Evolutionary conservation across 1,139 yeast species (phyloP).

Genomic region (Hanseniaspora gamundiae): DNA sequence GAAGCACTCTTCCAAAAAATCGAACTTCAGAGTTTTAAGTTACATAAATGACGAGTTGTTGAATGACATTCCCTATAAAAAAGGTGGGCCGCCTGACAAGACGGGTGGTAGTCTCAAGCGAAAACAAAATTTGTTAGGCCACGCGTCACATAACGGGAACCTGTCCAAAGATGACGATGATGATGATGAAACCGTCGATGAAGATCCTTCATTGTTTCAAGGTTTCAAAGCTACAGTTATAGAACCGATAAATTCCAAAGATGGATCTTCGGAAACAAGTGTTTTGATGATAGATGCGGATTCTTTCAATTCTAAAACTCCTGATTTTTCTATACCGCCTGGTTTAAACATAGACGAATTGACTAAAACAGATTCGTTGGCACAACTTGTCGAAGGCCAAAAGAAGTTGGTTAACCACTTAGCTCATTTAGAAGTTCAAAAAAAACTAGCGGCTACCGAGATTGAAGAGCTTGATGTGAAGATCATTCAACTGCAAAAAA

Average conservation of each 20-base stretch:
- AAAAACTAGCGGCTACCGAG: slow-evolving; percentile 51
- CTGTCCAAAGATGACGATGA: slow-evolving; percentile 9
- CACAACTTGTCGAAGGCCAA: slow-evolving; percentile 28
- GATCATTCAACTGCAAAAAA: slow-evolving; percentile 36
- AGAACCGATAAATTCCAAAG: slow-evolving; percentile 7
- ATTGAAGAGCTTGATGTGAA: slow-evolving; percentile 48
- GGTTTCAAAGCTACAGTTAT: slow-evolving; percentile 45
- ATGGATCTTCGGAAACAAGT: slow-evolving; percentile 1
- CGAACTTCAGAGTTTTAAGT: slow-evolving; percentile 35
- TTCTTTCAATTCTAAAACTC: slow-evolving; percentile 8
- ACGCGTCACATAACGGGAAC: slow-evolving; percentile 1
- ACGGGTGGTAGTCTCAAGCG: too few species aligned
- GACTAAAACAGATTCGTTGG: slow-evolving; percentile 29
- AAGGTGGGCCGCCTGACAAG: too few species aligned
- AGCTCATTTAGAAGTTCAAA: slow-evolving; percentile 46
- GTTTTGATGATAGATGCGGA: slow-evolving; percentile 9
- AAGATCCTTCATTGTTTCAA: slow-evolving; percentile 39
- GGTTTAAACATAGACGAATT: slow-evolving; percentile 31
- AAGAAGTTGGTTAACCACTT: slow-evolving; percentile 34
- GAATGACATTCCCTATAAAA: slow-evolving; percentile 39
- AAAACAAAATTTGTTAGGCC: slow-evolving; percentile 11
- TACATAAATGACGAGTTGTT: slow-evolving; percentile 47
- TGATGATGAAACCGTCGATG: slow-evolving; percentile 7
- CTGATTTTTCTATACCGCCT: slow-evolving; percentile 24
- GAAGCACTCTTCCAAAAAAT: slow-evolving; percentile 19